These are phyloP conservation scores for Orbilia oligospora DNA, from an alignment of 2,329 filamentous ascomycete species.

Conservation along the genomic window DNA sequence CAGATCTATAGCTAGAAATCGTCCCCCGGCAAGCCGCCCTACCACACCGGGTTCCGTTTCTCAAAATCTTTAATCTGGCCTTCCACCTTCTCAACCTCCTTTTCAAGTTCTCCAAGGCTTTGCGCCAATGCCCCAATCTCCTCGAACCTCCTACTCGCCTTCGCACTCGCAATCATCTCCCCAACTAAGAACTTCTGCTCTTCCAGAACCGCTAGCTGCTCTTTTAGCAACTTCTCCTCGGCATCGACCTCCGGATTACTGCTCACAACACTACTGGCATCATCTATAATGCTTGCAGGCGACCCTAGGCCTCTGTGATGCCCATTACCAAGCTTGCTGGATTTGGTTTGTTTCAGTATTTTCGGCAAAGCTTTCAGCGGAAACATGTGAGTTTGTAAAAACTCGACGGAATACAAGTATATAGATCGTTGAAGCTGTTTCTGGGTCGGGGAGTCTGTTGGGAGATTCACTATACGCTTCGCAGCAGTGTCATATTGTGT, in stretches of 20 bases:
- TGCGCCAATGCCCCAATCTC: constrained; percentile 84
- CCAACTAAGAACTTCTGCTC: constrained; percentile 92
- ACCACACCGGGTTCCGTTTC: constrained; percentile 49
- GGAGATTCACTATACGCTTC: constrained; percentile 83
- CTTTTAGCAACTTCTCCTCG: constrained; percentile 85
- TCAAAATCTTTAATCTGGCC: constrained; percentile 78
- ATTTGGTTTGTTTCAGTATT: constrained; percentile 70
- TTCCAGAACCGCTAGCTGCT: constrained; percentile 85
- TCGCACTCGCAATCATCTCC: constrained; percentile 85
- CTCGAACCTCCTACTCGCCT: constrained; percentile 83
- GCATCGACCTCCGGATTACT: constrained; percentile 79
- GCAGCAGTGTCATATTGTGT: constrained; percentile 88
- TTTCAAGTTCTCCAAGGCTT: constrained; percentile 85
- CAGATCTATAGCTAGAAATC: background rate
- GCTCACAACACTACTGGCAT: constrained; percentile 69
- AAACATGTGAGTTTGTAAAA: constrained; percentile 91
- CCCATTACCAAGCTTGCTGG: constrained; percentile 27
- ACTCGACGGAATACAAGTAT: constrained; percentile 84
- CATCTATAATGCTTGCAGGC: constrained; percentile 49
- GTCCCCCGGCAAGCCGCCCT: background rate
- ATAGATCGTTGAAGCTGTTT: constrained; percentile 83
- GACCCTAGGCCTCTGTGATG: constrained; percentile 50
- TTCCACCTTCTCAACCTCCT: constrained; percentile 79
- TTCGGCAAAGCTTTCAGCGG: constrained; percentile 82
- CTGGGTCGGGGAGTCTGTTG: constrained; percentile 80